Evolutionary conservation across 2,329 filamentous ascomycete species (phyloP), one percentile per base, ranked within the genome.

Genomic region (Beauveria scarabaeidicola): DNA sequence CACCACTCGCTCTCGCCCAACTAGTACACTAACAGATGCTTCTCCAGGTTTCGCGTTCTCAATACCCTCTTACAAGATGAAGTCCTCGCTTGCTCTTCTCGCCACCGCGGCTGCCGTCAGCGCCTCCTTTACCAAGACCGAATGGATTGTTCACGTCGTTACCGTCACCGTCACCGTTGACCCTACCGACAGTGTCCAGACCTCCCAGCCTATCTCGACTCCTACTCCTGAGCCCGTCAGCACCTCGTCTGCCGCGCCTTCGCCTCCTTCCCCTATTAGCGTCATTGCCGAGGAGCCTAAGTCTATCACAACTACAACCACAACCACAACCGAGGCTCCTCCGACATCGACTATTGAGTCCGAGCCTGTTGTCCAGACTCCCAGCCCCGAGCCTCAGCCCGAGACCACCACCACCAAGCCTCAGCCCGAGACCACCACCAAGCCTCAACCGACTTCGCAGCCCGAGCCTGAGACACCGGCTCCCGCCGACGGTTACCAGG

Each of bases 11-110:
- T 44, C 17, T 3, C 47, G 9, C 55, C 6, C 13, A 48, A 43
- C 43, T 40, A 29, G 54, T 52, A 61, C 65, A 66, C 63, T 66
- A 62, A 63, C 67, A 41, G 7, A n/a, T 21, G 1, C 23, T 43
- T 17, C 46, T 38, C 13, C 23, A 57, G 59, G 46, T 52, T 46
- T 52, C 48, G 38, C 60, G 41, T 59, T 46, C 40, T 51, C 23
- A 36, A 61, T 32, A 52, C 27, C 29, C 47, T 19, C 40, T 46
- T 11, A 44, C 70, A 79, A 69, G 63, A 82, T 82, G 80, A 82
- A 79, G 75, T 71, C 75, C 51, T 78, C 79, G 52, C 61, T 77
- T 60, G 70, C 77, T 64, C 69, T 82, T 64, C 71, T 74, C 65
- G 72, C 77, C 63, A 72, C 77, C 67, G 77, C 79, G 69, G 77